Conservation (phyloP, 148 eudicot genomes). For the Fagopyrum esculentum region DNA sequence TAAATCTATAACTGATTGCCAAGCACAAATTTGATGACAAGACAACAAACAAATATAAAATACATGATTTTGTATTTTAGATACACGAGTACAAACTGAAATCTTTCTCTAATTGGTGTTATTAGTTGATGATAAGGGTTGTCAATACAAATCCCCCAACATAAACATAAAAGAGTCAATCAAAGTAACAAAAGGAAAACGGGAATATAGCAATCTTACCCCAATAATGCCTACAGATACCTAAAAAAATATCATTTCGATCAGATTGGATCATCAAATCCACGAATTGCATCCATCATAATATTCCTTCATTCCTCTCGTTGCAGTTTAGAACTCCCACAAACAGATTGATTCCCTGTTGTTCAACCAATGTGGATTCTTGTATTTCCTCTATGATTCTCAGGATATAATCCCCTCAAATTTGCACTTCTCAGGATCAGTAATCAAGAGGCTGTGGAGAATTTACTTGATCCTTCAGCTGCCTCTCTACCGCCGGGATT, state of each 20-base stretch:
- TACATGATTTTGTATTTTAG: too few species aligned
- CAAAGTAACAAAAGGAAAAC: neutral
- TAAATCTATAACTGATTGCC: neutral
- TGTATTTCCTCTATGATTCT: neutral
- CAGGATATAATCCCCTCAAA: neutral
- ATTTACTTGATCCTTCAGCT: slow-evolving; percentile 15
- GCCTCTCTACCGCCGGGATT: slow-evolving; percentile 21
- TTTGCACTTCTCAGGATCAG: neutral
- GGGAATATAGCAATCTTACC: neutral
- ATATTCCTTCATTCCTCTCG: neutral
- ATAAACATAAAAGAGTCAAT: neutral
- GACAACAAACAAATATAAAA: neutral
- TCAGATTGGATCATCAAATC: slow-evolving; percentile 1
- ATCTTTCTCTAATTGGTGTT: too few species aligned
- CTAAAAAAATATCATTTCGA: neutral
- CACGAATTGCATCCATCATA: neutral
- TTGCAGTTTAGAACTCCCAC: neutral
- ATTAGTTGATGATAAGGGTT: too few species aligned
- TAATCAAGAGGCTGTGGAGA: slow-evolving; percentile 26
- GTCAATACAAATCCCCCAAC: too few species aligned
- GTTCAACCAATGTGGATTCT: neutral
- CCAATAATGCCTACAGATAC: neutral
- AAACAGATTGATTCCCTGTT: neutral
- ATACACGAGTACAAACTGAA: too few species aligned
- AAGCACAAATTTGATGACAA: neutral